These are phyloP conservation scores for Rhizopogon sp. DNA, from an alignment of 768 basidiomycete species.

Conservation along the genomic window DNA sequence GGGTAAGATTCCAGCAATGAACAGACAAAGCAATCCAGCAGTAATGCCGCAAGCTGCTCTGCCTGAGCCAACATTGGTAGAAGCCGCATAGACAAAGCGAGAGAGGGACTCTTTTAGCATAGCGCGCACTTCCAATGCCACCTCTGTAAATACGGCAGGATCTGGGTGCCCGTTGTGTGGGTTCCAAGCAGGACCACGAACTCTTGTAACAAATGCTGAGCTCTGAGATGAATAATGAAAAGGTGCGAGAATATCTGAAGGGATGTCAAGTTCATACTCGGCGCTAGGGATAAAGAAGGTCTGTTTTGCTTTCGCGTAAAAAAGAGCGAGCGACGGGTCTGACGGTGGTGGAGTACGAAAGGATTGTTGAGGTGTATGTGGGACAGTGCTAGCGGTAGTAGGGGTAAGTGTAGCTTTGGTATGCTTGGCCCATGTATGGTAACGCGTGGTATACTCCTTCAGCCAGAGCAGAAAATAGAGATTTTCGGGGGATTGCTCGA, in stretches of 20 bases:
- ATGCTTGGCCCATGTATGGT: slow-evolving; percentile 35
- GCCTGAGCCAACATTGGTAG: slow-evolving; percentile 63
- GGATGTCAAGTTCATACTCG: slow-evolving; percentile 66
- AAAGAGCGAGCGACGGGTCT: slow-evolving; percentile 59
- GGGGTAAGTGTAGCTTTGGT: slow-evolving; percentile 20
- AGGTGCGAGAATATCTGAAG: slow-evolving; percentile 59
- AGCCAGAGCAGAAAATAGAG: slow-evolving; percentile 85
- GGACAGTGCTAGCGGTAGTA: slow-evolving; percentile 18
- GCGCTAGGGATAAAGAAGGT: slow-evolving; percentile 75
- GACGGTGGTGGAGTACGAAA: slow-evolving; percentile 30
- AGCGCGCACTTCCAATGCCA: slow-evolving; percentile 50
- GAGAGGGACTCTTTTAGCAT: slow-evolving; percentile 61
- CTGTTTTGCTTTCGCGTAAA: slow-evolving; percentile 74
- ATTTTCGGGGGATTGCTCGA: slow-evolving; percentile 72
- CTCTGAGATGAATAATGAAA: slow-evolving; percentile 41
- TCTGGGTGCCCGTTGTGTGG: slow-evolving; percentile 48
- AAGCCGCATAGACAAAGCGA: slow-evolving; percentile 65
- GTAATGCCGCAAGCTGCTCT: slow-evolving; percentile 67
- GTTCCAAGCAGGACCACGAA: slow-evolving; percentile 13
- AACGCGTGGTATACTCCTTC: slow-evolving; percentile 59
- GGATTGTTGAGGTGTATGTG: slow-evolving; percentile 13
- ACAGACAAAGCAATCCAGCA: slow-evolving; percentile 48
- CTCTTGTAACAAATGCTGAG: slow-evolving; percentile 11
- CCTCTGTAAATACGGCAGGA: slow-evolving; percentile 56
- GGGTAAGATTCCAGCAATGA: slow-evolving; percentile 46